Base-by-base conservation (phyloP, 768 basidiomycete genomes). In the Suillus occidentalis region DNA sequence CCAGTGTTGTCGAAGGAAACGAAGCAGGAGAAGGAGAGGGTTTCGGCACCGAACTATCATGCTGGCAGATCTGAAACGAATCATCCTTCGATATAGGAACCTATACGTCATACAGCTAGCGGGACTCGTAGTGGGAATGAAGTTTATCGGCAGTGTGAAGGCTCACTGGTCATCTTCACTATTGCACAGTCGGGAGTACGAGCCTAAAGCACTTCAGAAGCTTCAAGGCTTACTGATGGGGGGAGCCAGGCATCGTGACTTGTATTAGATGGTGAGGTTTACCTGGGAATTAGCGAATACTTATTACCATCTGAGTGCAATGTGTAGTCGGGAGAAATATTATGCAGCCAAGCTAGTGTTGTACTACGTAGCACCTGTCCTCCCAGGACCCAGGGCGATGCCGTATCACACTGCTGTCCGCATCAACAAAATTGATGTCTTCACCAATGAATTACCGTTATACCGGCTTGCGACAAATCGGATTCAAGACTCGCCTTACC, bases 41-140 rank as follows among this genome's bases (percentile, higher is more conserved):
- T 34, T 93, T 92, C 66, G 91, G 92, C 34, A 89, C 83, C 5
- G 93, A 95, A 74, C 92, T 25, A 50, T 50, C 7, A 25, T 14
- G 14, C 25, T 50, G 25, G 8, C 3, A 14, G 7, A 52, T 50
- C 25, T 50, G 14, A 16, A 28, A 28, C 14, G 4, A 28, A 4
- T 52, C 16, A 52, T 2, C 16, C 50, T 18, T 28, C 3, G n/a
- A 7, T 9, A 28, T 34, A 9, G 18, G 31, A 20, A 34, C 10
- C 10, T 20, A 20, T 18, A 28, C 31, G 31, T 20, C 9, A 6
- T n/a, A 53, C 28, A 53, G 18, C 18, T 31, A 55, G 18, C 5
- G 50, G 8, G 0, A 16, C 25, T 28, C n/a, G 4, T 47, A 9
- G 9, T 22, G 45, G 4, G 12, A 22, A 47, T 47, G n/a, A 47